phyloP scores from a whole-genome alignment of 2,329 filamentous ascomycete genomes.

The Colletotrichum melonis region DNA sequence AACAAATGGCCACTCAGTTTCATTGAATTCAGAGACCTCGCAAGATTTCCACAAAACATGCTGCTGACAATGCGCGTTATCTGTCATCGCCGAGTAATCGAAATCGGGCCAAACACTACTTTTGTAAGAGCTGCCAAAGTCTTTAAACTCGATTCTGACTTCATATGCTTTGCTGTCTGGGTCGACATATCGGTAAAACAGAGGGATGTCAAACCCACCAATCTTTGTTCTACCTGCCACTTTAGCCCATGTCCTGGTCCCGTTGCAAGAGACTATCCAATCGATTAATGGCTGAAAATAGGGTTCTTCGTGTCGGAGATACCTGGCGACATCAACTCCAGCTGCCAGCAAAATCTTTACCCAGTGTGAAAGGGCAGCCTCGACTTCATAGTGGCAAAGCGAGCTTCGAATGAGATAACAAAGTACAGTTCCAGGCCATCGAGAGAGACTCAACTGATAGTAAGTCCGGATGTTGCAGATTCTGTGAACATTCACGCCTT shows the following conservation, averaged over 20 bases:
- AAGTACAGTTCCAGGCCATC: not conserved
- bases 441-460: too few species aligned
- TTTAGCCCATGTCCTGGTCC: fast-evolving
- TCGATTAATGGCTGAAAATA: not conserved
- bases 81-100: fast-evolving
- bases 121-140: not conserved
- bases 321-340: not conserved
- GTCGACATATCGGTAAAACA: not conserved
- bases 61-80: not conserved
- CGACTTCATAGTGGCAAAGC: not conserved
- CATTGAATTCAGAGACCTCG: fast-evolving
- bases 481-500: not conserved
- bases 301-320: not conserved
- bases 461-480: too few species aligned
- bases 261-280: too few species aligned
- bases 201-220: not conserved
- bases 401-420: not conserved
- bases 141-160: not conserved
- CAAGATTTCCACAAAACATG: not conserved
- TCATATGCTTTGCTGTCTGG: not conserved
- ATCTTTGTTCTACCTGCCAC: not conserved
- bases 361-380: not conserved
- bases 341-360: not conserved
- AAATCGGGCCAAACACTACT: fast-evolving
- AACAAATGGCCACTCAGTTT: not conserved